Evolutionary conservation across 345 rosid species (phyloP).

Genomic region (Iberis pinnata): DNA sequence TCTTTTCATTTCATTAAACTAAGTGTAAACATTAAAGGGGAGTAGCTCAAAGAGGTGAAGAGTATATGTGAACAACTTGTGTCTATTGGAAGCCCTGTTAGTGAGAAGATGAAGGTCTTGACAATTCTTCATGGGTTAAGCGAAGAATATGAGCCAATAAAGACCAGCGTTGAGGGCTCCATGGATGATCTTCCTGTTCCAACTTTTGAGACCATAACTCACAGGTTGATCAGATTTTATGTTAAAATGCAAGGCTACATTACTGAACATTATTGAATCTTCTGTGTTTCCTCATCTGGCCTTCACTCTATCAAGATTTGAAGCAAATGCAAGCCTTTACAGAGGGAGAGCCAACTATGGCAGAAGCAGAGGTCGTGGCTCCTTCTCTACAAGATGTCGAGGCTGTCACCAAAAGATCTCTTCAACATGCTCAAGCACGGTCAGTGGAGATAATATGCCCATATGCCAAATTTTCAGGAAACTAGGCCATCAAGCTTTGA

Average conservation of each 20-base stretch:
- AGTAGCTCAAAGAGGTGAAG: not conserved
- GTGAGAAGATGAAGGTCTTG: not conserved
- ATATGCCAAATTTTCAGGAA: not conserved
- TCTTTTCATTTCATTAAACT: no score
- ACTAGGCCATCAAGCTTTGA: not conserved
- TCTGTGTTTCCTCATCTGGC: not conserved
- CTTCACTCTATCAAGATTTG: no score
- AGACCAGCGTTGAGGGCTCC: not conserved
- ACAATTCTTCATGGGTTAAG: not conserved
- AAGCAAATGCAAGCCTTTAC: no score
- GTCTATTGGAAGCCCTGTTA: no score
- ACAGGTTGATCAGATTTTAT: not conserved
- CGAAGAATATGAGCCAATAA: not conserved
- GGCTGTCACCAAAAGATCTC: not conserved
- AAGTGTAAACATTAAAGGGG: no score
- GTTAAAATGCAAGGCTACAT: not conserved
- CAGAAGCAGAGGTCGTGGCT: not conserved
- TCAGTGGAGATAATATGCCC: no score
- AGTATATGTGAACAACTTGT: not conserved
- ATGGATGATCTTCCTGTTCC: not conserved
- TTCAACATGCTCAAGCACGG: fast-evolving
- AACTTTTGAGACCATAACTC: not conserved
- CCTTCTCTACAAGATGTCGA: not conserved
- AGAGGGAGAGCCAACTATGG: not conserved
- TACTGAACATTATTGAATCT: fast-evolving